Base-by-base conservation (phyloP, 768 basidiomycete species). In the Cystobasidium ongulense region DNA sequence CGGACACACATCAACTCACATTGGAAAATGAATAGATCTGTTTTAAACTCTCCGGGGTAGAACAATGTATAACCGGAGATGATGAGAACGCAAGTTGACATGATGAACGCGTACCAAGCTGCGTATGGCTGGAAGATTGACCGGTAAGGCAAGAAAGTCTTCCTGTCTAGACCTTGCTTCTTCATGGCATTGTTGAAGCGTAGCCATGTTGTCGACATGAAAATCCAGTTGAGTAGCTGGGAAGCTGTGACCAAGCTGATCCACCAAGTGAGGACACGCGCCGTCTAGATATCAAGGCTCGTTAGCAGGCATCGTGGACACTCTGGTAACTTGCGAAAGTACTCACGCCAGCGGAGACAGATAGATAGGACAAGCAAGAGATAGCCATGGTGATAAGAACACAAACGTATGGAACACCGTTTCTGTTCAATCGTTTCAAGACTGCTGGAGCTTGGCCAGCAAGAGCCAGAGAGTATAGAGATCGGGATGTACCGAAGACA, bases 351-450 rank as follows among this genome's bases (percentile, higher is more conserved):
- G 78, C 76, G 15, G 76, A 77, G 13, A 79, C 73, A 13, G 75
- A 73, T 25, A 78, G 76, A 65, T 78, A 78, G 0, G 77, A 73
- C 11, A 79, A 57, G 50, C 75, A 75, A 8, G 74, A 66, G 27
- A 79, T 35, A 8, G 57, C 72, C 23, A 76, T 66, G 1, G 77
- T 75, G 38, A 77, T 64, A 21, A 76, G 50, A 18, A 81, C 80
- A 25, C 78, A 78, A 25, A 77, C 46, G 67, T 78, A 78, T 15
- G 82, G 82, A 0, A 81, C 76, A 57, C 82, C 82, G 13, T 73
- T 65, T 41, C 78, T 65, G 52, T 77, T 80, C 29, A 79, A 65
- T 25, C 75, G 54, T 17, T 68, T 72, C 66, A 82, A 77, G 72
- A 80, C 64, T 35, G 67, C 57, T 17, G 81, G 80, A 0, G 80